A percentile compares a stretch with the other conserved stretches of the same genome.
phyloP scores from a whole-genome alignment of 345 rosid species.

The Lenwebbia sp. region DNA sequence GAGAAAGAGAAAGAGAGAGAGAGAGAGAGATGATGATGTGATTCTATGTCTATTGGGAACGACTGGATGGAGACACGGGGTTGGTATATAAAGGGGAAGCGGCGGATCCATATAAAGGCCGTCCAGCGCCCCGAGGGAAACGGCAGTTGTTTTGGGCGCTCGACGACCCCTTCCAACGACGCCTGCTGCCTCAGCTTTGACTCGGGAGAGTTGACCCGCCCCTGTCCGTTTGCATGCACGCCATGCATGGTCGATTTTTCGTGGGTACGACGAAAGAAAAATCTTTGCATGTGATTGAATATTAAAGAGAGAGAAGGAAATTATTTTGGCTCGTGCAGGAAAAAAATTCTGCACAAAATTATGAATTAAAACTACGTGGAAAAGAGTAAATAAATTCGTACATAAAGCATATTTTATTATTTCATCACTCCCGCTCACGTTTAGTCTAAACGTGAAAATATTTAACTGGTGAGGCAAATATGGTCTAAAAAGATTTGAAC shows the following conservation, averaged over 20 bases:
- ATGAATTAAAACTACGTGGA: background rate
- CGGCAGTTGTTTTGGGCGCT: background rate
- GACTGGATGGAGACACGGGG: background rate
- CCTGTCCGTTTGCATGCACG: background rate
- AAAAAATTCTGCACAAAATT: background rate
- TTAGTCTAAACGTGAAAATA: too few species aligned
- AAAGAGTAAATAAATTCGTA: background rate
- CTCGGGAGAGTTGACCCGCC: background rate
- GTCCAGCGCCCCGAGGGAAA: background rate
- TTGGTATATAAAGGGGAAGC: background rate
- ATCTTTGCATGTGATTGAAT: background rate
- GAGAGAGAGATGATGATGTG: background rate
- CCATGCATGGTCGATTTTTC: background rate
- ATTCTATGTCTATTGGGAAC: background rate
- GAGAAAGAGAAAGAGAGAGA: background rate
- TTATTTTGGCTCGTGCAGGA: background rate
- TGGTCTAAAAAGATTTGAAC: too few species aligned
- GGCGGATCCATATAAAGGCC: background rate
- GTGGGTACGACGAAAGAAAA: background rate
- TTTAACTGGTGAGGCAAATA: too few species aligned
- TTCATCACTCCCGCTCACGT: too few species aligned
- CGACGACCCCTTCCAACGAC: background rate
- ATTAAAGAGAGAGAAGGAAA: background rate
- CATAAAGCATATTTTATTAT: background rate
- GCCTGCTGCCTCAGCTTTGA: background rate